Base-by-base conservation (phyloP, 75 land plant genomes). In the Gnetum montanum region DNA sequence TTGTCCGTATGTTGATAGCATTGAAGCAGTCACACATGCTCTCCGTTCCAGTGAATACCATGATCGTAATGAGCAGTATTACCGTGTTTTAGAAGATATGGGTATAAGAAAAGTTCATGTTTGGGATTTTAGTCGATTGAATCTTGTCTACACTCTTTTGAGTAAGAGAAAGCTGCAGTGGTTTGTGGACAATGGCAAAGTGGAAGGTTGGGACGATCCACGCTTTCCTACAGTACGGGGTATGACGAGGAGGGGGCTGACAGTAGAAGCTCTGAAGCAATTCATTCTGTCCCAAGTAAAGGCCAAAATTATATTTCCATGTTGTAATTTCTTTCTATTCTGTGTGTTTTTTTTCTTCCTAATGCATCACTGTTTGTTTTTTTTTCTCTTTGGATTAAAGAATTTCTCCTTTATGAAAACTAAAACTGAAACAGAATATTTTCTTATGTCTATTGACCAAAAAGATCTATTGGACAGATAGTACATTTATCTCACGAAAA, bases 191-290 rank as follows among this genome's bases (percentile, higher is more conserved):
- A 78, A 84, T 74, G 89, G 89, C 3, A 79, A 74, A 49, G 94
- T 92, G 35, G 97, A 92, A 37, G 95, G 97, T 10, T 92, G 97
- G 97, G 87, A 92, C 65, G 97, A 92, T 74, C 75, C 97, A 56
- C 82, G 94, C 2, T 88, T 92, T 46, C 97, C 97, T 1, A 92
- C 97, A 46, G 97, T 92, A 41, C 86, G 78, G 47, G 97, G 97
- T 31, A 84, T 88, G 37, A 47, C 70, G 0, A 78, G 97, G 8
- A 69, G 97, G 46, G 97, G 97, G 8, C 50, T 92, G 23, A 84
- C 76, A 59, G 57, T 92, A 45, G 97, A 92, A 54, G 97, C 97
- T 12, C 59, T 92, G 49, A 75, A 76, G 56, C 94, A 87, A 34
- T 92, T 92, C 44, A 92, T 92, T 51, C 66, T 92, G 54, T 81